Base-by-base conservation (phyloP, 2,329 filamentous ascomycete genomes). In the Colletotrichum australisinense region DNA sequence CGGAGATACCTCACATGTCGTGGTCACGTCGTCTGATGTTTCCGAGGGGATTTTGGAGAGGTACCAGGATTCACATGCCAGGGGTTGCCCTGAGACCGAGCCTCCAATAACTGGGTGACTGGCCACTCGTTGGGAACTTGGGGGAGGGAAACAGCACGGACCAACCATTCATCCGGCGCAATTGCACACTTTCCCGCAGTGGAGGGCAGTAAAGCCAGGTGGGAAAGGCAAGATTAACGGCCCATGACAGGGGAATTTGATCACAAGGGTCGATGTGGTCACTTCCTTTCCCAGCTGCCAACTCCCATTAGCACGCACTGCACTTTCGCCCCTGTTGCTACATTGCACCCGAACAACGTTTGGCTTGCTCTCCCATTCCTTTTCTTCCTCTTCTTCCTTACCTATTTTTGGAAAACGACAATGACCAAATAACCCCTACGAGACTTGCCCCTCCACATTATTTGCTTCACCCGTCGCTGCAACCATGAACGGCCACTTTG, bases 401-500 rank as follows among this genome's bases (percentile, higher is more conserved):
- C n/a, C 24, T 30, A 38, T n/a, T n/a, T 56, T 16, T 38, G 53
- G 30, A 56, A 57, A 42, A 30, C 52, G 71, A 73, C 71, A 62
- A 73, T 73, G 71, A 66, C 60, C 62, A 62, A n/a, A 62, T 73
- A 73, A 62, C 30, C 49, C 46, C 66, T 38, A 62, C 67, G 22
- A 22, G 28, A 62, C 35, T 60, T 49, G 67, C 46, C 57, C 53
- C 55, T 68, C 22, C 35, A 69, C 26, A 64, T 35, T 42, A 64
- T 66, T 72, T 71, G 62, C 56, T 49, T 62, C 62, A 70, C 46
- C 62, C 56, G 60, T 66, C 35, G 60, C 56, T 78, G 76, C 81
- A 72, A 83, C 74, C 76, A 92, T 95, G 91, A 97, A 97, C 85
- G 92, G 93, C 82, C 93, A 96, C 83, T 95, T 96, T 84, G 92